Base-by-base conservation (phyloP, 495 filamentous ascomycete genomes). In the Barbatosphaeria neglecta region DNA sequence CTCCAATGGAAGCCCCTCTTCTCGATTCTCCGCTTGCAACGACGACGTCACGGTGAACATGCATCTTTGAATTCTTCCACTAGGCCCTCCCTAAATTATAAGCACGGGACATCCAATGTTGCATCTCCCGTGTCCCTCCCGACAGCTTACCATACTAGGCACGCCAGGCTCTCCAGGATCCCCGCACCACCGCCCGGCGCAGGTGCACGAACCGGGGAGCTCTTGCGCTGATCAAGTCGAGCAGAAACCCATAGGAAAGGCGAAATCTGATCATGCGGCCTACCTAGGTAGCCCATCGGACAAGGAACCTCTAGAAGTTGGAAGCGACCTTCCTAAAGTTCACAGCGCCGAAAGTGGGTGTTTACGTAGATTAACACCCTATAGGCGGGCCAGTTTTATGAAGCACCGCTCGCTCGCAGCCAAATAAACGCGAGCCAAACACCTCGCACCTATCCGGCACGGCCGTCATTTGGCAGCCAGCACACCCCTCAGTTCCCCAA, bases 231-330 rank as follows among this genome's bases (percentile, higher is more conserved):
- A n/a, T n/a, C n/a, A n/a, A n/a, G n/a, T n/a, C n/a, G n/a, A n/a
- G n/a, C n/a, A n/a, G n/a, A n/a, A n/a, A n/a, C n/a, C n/a, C n/a
- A n/a, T n/a, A n/a, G n/a, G n/a, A n/a, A n/a, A n/a, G n/a, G n/a
- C 54, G 56, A 46, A 59, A 59, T 50, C 45, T 25, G 35, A 52
- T 46, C 48, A 42, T 41, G 42, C 9, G 18, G 18, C 33, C 33
- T 37, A 37, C 33, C 20, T 20, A 19, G 31, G 23, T 31, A 38
- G 37, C 38, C n/a, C n/a, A n/a, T n/a, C n/a, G n/a, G n/a, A n/a
- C n/a, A n/a, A n/a, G n/a, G n/a, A n/a, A n/a, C n/a, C n/a, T n/a
- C n/a, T n/a, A n/a, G n/a, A n/a, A n/a, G n/a, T n/a, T 22, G 17
- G 20, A 41, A 23, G 24, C 39, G 39, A 41, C 39, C 39, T 41